These are phyloP conservation scores for Rhamnella rubrinervis DNA, from an alignment of 331 rosid species.

Conservation along the genomic window DNA sequence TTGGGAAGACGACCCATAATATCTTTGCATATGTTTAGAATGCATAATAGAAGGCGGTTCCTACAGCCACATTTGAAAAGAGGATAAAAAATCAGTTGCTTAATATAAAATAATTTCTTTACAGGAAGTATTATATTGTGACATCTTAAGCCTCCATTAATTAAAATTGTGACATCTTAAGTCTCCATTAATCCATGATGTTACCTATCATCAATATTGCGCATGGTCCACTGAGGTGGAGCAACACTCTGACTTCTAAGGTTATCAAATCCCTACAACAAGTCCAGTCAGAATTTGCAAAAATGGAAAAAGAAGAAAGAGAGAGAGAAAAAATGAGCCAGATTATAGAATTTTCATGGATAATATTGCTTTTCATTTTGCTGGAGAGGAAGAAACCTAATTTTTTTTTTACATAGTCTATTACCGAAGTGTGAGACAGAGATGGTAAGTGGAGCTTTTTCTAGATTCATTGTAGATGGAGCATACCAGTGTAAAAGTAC, in stretches of 20 bases:
- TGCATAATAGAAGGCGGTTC: constrained; percentile 78
- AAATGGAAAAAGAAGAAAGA: background rate
- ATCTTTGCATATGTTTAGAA: constrained; percentile 86
- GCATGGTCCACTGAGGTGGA: constrained; percentile 99
- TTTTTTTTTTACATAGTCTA: background rate
- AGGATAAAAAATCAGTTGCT: constrained; percentile 5
- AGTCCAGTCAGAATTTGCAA: constrained; percentile 20
- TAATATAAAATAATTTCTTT: background rate
- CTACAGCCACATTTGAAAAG: constrained; percentile 31
- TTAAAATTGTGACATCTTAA: no score
- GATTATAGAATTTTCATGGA: background rate
- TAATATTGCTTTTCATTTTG: constrained; percentile 23
- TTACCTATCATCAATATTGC: constrained; percentile 93
- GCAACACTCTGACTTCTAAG: constrained; percentile 82
- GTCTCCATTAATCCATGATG: constrained; percentile 11
- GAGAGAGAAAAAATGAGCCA: constrained; percentile 20
- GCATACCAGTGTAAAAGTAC: constrained; percentile 83
- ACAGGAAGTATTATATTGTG: no score
- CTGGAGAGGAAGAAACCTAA: constrained; percentile 17
- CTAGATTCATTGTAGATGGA: constrained; percentile 20
- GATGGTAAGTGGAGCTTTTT: constrained; percentile 11
- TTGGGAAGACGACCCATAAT: constrained; percentile 80
- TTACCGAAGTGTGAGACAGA: background rate
- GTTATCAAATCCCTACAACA: constrained; percentile 88
- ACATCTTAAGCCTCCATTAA: no score